phyloP scores from a whole-genome alignment of 768 basidiomycete species.

The Suillus americanus region DNA sequence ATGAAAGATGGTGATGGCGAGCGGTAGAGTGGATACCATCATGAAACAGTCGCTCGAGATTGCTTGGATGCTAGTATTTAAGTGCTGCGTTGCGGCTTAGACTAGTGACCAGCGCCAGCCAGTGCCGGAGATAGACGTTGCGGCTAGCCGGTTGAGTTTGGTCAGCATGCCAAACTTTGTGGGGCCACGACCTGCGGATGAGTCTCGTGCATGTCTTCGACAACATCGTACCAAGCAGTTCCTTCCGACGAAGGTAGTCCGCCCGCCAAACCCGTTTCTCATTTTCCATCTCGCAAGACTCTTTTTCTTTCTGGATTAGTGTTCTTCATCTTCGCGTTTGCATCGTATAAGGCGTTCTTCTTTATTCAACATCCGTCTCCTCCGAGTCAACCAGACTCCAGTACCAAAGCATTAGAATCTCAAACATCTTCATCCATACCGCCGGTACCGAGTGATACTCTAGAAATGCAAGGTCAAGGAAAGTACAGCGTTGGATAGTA shows the following conservation, averaged over 20 bases:
- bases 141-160: neutral
- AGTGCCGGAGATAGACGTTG: too few species aligned
- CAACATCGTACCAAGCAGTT: slow-evolving; percentile 18
- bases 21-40: neutral
- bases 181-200: neutral
- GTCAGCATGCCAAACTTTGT: slow-evolving; percentile 4
- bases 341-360: slow-evolving; percentile 42
- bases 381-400: slow-evolving; percentile 3
- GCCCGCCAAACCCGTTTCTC: slow-evolving; percentile 23
- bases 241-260: slow-evolving; percentile 18
- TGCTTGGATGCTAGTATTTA: neutral
- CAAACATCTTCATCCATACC: slow-evolving; percentile 5
- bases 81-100: neutral
- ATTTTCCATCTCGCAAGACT: slow-evolving; percentile 27
- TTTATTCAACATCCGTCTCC: neutral
- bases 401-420: slow-evolving; percentile 13
- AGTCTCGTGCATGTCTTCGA: slow-evolving; percentile 20
- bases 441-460: slow-evolving; percentile 9
- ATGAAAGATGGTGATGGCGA: neutral
- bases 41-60: neutral
- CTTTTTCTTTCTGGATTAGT: slow-evolving; percentile 37
- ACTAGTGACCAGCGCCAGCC: too few species aligned
- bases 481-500: slow-evolving; percentile 85
- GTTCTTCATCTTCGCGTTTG: slow-evolving; percentile 34
- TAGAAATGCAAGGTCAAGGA: slow-evolving; percentile 40